phyloP scores from a whole-genome alignment of 2,329 filamentous ascomycete species.

The Ambrosiella beaveri region DNA sequence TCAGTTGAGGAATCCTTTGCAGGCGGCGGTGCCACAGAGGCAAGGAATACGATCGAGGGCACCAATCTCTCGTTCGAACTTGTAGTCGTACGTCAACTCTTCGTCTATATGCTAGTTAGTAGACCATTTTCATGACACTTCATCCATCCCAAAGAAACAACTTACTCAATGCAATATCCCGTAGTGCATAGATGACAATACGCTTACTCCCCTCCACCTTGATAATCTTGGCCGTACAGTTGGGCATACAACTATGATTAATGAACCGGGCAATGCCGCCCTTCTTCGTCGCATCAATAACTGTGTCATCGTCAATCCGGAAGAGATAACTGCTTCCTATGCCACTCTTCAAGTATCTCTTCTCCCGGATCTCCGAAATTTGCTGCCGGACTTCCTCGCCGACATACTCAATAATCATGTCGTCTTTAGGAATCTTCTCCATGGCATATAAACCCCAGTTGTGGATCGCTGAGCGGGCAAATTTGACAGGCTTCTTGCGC shows the following conservation, averaged over 20 bases:
- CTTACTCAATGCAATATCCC: slow-evolving; percentile 89
- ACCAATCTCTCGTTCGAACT: slow-evolving; percentile 94
- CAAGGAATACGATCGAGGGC: slow-evolving; percentile 92
- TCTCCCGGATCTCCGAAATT: slow-evolving; percentile 90
- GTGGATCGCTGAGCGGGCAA: slow-evolving; percentile 92
- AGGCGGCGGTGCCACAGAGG: slow-evolving; percentile 85
- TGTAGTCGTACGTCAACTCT: slow-evolving; percentile 99
- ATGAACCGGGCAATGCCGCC: slow-evolving; percentile 97
- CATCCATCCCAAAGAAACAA: slow-evolving; percentile 16
- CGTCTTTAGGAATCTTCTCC: slow-evolving; percentile 90
- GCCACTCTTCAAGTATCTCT: slow-evolving; percentile 82
- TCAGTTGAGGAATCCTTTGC: slow-evolving; percentile 98
- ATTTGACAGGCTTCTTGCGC: slow-evolving; percentile 97
- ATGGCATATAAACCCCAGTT: slow-evolving; percentile 98
- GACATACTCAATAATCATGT: slow-evolving; percentile 99
- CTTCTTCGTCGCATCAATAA: slow-evolving; percentile 96
- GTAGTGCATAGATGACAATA: slow-evolving; percentile 95
- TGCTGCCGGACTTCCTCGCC: slow-evolving; percentile 94
- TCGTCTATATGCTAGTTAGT: slow-evolving; percentile 47
- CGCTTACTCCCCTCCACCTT: slow-evolving; percentile 95
- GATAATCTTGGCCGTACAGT: slow-evolving; percentile 98
- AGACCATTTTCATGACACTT: neutral
- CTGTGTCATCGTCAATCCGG: slow-evolving; percentile 92
- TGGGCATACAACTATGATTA: slow-evolving; percentile 95
- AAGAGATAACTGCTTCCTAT: slow-evolving; percentile 97